Conservation (phyloP, 495 filamentous ascomycete species). For the Penicilliopsis zonata region DNA sequence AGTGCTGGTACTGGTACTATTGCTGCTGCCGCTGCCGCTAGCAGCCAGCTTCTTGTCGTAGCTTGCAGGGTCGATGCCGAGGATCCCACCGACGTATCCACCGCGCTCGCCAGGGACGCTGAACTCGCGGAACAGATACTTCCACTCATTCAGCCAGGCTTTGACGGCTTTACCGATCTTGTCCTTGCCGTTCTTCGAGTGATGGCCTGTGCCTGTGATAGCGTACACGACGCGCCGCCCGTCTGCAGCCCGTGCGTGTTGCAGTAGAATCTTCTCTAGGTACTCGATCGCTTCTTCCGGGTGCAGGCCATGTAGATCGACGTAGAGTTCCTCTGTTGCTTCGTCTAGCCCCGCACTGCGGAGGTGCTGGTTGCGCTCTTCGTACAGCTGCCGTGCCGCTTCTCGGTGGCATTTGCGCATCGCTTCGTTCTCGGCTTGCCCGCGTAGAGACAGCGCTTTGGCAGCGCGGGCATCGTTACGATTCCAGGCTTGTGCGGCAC, state of each 20-base stretch:
- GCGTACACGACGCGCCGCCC: constrained; percentile 75
- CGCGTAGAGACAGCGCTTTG: constrained; percentile 85
- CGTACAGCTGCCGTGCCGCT: constrained; percentile 83
- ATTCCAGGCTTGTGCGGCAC: constrained; percentile 99
- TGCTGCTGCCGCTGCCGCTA: constrained; percentile 11
- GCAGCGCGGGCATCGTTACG: constrained; percentile 93
- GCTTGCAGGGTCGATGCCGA: constrained; percentile 84
- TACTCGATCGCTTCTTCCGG: constrained; percentile 96
- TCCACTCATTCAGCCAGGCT: constrained; percentile 86
- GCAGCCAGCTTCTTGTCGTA: constrained; percentile 56
- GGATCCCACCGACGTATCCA: constrained; percentile 75
- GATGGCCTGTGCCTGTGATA: constrained; percentile 93
- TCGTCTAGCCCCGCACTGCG: constrained; percentile 24
- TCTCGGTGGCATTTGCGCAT: constrained; percentile 97
- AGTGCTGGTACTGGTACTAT: constrained; percentile 11
- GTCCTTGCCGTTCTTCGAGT: constrained; percentile 97
- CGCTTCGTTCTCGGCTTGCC: constrained; percentile 89
- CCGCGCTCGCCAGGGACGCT: constrained; percentile 79
- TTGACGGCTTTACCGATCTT: constrained; percentile 94
- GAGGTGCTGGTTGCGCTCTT: constrained; percentile 78
- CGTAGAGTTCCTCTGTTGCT: constrained; percentile 62
- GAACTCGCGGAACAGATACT: constrained; percentile 92
- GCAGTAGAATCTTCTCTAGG: constrained; percentile 72
- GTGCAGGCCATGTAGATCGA: constrained; percentile 92
- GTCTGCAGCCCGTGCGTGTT: constrained; percentile 57